Evolutionary conservation across 148 eudicot genomes (phyloP).

Genomic region (Arctostaphylos glauca): DNA sequence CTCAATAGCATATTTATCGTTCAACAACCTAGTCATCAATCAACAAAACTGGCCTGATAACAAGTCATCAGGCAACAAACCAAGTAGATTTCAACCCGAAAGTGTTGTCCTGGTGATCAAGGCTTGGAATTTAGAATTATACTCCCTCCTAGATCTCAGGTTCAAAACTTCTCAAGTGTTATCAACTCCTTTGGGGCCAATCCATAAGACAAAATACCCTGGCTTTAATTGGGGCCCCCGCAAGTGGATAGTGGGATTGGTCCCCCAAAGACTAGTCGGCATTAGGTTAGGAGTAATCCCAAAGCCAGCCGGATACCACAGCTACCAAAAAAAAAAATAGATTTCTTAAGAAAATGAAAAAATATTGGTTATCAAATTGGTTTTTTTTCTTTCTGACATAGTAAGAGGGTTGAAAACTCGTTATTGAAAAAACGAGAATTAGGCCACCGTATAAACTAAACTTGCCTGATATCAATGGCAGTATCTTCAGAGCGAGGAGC

Average conservation of each 20-base stretch:
- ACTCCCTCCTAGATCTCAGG: too few relatives aligned
- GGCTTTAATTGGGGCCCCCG: too few relatives aligned
- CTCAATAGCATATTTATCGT: neutral
- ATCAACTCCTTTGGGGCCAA: too few relatives aligned
- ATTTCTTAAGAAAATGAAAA: slow-evolving; percentile 6
- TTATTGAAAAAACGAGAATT: neutral
- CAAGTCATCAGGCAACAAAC: neutral
- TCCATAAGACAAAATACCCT: too few relatives aligned
- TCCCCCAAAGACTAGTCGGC: too few relatives aligned
- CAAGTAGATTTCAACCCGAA: neutral
- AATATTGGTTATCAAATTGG: neutral
- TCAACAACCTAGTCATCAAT: neutral
- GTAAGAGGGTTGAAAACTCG: neutral
- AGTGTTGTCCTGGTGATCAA: too few relatives aligned
- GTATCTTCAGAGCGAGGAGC: slow-evolving; percentile 51
- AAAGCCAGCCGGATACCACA: too few relatives aligned
- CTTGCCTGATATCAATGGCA: slow-evolving; percentile 75
- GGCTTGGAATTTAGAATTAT: too few relatives aligned
- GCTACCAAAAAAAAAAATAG: neutral
- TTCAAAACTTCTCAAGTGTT: too few relatives aligned
- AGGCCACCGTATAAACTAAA: slow-evolving; percentile 12
- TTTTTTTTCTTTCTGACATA: neutral
- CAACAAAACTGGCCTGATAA: neutral
- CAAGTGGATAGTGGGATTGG: too few relatives aligned
- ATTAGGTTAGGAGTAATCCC: too few relatives aligned